phyloP scores from a whole-genome alignment of 306 rosid species.

The Trifolium dubium region DNA sequence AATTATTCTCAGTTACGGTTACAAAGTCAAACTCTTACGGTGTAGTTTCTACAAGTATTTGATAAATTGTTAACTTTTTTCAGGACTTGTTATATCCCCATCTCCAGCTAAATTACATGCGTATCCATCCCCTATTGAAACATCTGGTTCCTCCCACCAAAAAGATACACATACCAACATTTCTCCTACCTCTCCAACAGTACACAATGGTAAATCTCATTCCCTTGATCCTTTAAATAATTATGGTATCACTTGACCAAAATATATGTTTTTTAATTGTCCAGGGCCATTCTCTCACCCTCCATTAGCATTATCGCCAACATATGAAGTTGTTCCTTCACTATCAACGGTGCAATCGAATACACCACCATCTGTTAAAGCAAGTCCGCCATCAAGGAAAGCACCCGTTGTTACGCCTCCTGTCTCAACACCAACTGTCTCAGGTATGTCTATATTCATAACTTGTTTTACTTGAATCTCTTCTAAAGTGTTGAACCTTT shows the following conservation, averaged over 20 bases:
- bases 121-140: not conserved
- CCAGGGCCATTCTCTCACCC: not conserved
- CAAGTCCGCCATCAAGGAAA: constrained; percentile 44
- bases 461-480: too few relatives aligned
- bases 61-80: not conserved
- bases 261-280: too few relatives aligned
- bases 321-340: constrained; percentile 50
- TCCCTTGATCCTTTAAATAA: not conserved
- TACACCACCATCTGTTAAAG: constrained; percentile 33
- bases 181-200: not conserved
- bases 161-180: not conserved
- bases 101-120: not conserved
- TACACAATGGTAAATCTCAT: not conserved
- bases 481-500: not conserved
- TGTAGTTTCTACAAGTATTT: not conserved
- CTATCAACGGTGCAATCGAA: constrained; percentile 50
- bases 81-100: not conserved
- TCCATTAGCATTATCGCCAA: constrained; percentile 43
- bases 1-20: not conserved
- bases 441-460: constrained; percentile 43
- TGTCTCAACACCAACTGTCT: constrained; percentile 48
- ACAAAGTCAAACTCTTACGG: not conserved
- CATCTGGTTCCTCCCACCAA: not conserved
- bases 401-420: constrained; percentile 42
- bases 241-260: not conserved